A percentile compares a stretch with the other conserved stretches of the same genome.
These are phyloP conservation scores for Tetragonia tetragonoides DNA, from an alignment of 148 eudicot species.

Conservation along the genomic window DNA sequence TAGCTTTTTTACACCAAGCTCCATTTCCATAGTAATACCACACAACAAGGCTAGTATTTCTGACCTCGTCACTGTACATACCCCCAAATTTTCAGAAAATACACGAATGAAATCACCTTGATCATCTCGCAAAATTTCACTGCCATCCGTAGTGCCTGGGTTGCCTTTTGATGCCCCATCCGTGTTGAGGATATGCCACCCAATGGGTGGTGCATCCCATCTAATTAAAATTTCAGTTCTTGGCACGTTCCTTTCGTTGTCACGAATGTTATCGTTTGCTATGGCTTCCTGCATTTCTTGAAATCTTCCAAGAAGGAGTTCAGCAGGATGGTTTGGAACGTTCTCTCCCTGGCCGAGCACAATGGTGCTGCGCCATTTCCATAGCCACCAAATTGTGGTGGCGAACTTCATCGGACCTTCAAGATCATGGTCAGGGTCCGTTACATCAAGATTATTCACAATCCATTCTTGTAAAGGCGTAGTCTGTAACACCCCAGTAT, in stretches of 20 bases:
- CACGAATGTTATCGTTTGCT: no score
- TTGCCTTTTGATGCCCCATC: not conserved
- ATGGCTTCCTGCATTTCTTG: no score
- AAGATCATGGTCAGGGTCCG: no score
- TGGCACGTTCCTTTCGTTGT: no score
- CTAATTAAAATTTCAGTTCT: no score
- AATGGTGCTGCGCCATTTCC: not conserved
- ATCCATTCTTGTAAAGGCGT: no score
- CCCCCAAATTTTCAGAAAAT: not conserved
- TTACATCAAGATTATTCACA: no score
- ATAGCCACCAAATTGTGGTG: not conserved
- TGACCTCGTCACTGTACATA: not conserved
- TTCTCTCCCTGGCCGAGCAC: not conserved
- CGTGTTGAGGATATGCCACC: not conserved
- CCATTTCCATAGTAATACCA: not conserved
- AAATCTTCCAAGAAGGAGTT: no score
- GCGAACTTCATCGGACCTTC: no score
- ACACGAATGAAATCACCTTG: not conserved
- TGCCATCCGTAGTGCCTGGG: not conserved
- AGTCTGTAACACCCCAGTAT: no score
- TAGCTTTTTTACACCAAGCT: not conserved
- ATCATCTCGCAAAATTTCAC: not conserved
- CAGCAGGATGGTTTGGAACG: not conserved
- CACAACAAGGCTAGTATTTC: not conserved
- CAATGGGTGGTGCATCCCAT: no score